Evolutionary conservation across 1,284 basidiomycete species (phyloP).

Genomic region (Volvariella surrecta): DNA sequence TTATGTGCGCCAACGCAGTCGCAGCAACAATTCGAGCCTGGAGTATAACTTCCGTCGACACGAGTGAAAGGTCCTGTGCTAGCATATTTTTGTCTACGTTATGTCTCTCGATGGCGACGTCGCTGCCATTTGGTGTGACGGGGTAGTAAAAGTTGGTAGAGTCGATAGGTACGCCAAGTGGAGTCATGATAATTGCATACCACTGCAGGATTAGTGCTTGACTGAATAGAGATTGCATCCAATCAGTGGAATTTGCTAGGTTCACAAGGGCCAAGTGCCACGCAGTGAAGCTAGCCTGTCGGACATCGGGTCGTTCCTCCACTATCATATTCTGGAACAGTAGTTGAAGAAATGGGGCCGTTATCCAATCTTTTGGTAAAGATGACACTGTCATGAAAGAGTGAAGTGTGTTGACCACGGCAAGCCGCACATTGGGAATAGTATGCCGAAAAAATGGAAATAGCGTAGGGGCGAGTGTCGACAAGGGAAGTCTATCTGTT

Average conservation of each 20-base stretch:
- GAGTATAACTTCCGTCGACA: conserved; percentile 74
- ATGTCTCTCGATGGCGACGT: conserved; percentile 57
- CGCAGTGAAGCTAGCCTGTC: conserved; percentile 67
- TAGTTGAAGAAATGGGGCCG: conserved; percentile 70
- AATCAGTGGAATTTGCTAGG: conserved; percentile 34
- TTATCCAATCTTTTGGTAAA: conserved; percentile 80
- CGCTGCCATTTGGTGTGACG: conserved; percentile 35
- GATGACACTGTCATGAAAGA: conserved; percentile 79
- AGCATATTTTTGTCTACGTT: conserved; percentile 98
- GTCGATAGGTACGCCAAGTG: conserved; percentile 80
- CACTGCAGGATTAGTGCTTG: conserved; percentile 63
- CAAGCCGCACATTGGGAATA: conserved; percentile 87
- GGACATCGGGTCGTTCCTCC: conserved; percentile 85
- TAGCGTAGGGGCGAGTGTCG: conserved; percentile 76
- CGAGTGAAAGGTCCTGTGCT: conserved; percentile 81
- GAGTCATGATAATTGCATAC: conserved; percentile 89
- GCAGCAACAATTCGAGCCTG: conserved; percentile 80
- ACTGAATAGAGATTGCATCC: conserved; percentile 43
- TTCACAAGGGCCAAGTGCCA: conserved; percentile 72
- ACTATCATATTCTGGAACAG: conserved; percentile 94
- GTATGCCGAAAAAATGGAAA: conserved; percentile 99
- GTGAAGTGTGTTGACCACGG: conserved; percentile 86
- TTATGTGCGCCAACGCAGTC: conserved; percentile 70
- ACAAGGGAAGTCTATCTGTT: conserved; percentile 56
- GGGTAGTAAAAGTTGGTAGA: conserved; percentile 66